These are phyloP conservation scores for Smithsoniella earleae DNA, from an alignment of 163 green algal species.

Conservation along the genomic window DNA sequence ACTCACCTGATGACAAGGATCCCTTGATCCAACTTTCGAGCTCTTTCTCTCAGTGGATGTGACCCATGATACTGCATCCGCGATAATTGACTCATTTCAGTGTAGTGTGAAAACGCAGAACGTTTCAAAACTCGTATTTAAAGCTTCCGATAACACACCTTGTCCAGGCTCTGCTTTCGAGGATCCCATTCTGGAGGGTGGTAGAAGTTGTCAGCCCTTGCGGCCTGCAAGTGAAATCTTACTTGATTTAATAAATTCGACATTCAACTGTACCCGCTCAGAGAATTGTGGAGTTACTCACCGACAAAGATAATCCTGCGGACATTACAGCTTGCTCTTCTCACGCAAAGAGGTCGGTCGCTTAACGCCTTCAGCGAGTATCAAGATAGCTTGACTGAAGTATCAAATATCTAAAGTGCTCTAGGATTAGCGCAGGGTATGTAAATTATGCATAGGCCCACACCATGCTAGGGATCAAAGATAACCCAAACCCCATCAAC, in stretches of 20 bases:
- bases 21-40: slow-evolving; percentile 69
- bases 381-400: too few species aligned
- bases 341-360: too few species aligned
- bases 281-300: not conserved
- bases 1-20: slow-evolving; percentile 83
- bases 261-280: not conserved
- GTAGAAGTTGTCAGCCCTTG: slow-evolving; percentile 89
- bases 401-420: too few species aligned
- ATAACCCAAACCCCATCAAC: too few species aligned
- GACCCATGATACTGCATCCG: slow-evolving; percentile 60
- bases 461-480: too few species aligned
- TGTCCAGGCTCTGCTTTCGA: slow-evolving; percentile 66
- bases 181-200: slow-evolving; percentile 81
- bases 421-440: too few species aligned
- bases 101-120: too few species aligned
- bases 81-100: not conserved
- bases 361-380: too few species aligned
- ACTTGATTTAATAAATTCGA: not conserved
- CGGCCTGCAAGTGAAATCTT: slow-evolving; percentile 54
- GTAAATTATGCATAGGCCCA: too few species aligned
- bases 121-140: slow-evolving; percentile 21
- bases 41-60: slow-evolving; percentile 69
- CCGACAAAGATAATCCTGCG: not conserved
- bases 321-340: too few species aligned
- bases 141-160: slow-evolving; percentile 38